Evolutionary conservation across 2,329 filamentous ascomycete species (phyloP).

Genomic region (Intubia oerlemansii): DNA sequence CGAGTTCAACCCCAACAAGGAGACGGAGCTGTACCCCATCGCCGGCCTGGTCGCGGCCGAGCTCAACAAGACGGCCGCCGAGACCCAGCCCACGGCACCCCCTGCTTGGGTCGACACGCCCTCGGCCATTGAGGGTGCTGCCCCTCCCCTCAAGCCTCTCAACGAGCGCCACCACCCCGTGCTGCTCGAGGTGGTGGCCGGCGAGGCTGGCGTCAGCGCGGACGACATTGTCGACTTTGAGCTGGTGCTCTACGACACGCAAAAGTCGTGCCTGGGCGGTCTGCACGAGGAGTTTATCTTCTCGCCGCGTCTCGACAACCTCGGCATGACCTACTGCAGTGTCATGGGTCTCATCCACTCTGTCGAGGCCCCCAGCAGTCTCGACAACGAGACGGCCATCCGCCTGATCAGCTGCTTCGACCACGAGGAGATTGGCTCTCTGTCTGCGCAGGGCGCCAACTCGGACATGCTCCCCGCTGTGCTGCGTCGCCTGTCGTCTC

Average conservation of each 20-base stretch:
- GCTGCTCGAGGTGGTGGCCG: slow-evolving; percentile 66
- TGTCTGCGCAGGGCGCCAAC: slow-evolving; percentile 79
- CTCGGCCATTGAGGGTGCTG: slow-evolving; percentile 26
- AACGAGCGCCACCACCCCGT: slow-evolving; percentile 74
- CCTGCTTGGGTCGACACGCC: slow-evolving; percentile 18
- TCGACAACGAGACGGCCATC: slow-evolving; percentile 50
- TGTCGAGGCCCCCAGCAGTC: slow-evolving; percentile 35
- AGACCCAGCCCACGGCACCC: too few species aligned
- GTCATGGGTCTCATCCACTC: slow-evolving; percentile 72
- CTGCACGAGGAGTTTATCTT: slow-evolving; percentile 89
- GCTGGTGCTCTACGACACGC: slow-evolving; percentile 89
- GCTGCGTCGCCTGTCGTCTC: slow-evolving; percentile 63
- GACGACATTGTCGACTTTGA: slow-evolving; percentile 79
- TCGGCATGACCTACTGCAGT: slow-evolving; percentile 90
- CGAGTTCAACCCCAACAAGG: slow-evolving; percentile 88
- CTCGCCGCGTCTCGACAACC: slow-evolving; percentile 85
- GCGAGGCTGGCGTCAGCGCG: slow-evolving; percentile 49
- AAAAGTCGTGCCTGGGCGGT: slow-evolving; percentile 74
- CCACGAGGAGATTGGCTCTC: slow-evolving; percentile 91
- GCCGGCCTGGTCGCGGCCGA: slow-evolving; percentile 71
- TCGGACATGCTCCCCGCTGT: slow-evolving; percentile 80
- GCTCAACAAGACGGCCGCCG: slow-evolving; percentile 42
- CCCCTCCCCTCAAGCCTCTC: slow-evolving; percentile 51
- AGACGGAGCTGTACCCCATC: slow-evolving; percentile 88
- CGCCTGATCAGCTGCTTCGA: slow-evolving; percentile 91